phyloP scores from a whole-genome alignment of 208 protist species.

The Naegleria gruberi region DNA sequence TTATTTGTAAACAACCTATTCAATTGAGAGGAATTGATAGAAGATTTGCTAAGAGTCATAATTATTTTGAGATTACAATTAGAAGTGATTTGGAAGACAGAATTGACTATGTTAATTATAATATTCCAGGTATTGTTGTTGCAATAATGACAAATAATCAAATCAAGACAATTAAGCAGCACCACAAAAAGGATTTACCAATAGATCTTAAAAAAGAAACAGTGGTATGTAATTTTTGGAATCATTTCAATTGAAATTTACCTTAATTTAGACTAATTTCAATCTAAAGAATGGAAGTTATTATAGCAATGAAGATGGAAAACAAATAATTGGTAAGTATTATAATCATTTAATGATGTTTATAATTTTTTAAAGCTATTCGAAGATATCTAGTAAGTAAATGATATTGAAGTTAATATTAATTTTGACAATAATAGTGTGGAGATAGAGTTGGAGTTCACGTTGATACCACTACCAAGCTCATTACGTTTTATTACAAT shows the following conservation, averaged over 20 bases:
- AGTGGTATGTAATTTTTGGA: not conserved
- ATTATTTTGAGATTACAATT: not conserved
- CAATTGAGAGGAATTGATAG: not conserved
- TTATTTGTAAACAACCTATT: conserved; percentile 5
- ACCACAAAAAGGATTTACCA: not conserved
- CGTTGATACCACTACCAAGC: not conserved
- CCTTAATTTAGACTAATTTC: not conserved
- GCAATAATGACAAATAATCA: not conserved
- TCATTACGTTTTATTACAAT: not conserved
- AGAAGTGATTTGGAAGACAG: not conserved
- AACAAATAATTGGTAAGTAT: not conserved
- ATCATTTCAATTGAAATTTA: not conserved
- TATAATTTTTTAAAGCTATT: not conserved
- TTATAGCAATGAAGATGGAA: not conserved
- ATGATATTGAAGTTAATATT: too few relatives aligned
- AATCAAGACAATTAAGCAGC: not conserved
- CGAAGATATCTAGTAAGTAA: not conserved
- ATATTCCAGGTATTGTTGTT: not conserved
- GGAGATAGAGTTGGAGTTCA: not conserved
- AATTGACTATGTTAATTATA: conserved; percentile 2
- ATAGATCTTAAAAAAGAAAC: not conserved
- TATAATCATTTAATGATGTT: not conserved
- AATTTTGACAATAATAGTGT: too few relatives aligned
- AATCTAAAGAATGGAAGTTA: conserved; percentile 2
- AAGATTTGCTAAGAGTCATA: not conserved